Percentiles rank a stretch among this genome's conserved stretches.
Evolutionary conservation across 495 filamentous ascomycete species (phyloP).

Genomic region (Neurospora tetraspora): DNA sequence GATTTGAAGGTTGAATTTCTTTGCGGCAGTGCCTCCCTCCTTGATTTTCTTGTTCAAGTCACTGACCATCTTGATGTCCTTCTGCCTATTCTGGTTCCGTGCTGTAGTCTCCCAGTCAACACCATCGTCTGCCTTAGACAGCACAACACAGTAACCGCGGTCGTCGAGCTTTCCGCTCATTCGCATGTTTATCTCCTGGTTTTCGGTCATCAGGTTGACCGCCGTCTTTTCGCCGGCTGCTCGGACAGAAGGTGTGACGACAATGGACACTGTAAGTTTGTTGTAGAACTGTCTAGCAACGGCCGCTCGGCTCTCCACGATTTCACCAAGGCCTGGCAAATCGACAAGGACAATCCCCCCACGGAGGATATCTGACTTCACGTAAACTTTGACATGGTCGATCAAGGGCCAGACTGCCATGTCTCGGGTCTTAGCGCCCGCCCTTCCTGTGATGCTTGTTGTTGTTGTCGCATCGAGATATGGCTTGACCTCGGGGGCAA

Average conservation of each 20-base stretch:
- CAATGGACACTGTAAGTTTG: constrained; percentile 8
- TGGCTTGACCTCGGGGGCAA: constrained; percentile 5
- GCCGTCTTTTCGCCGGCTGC: constrained; percentile 16
- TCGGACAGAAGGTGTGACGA: constrained; percentile 12
- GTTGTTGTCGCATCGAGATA: constrained; percentile 10
- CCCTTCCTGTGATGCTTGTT: neutral
- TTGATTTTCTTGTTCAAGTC: neutral
- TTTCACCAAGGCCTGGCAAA: constrained; percentile 16
- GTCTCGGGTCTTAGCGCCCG: neutral
- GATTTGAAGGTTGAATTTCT: neutral
- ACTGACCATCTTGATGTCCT: neutral
- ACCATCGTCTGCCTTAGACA: constrained; percentile 16
- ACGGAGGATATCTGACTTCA: constrained; percentile 12
- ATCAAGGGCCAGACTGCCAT: constrained; percentile 17
- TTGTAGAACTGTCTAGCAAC: constrained; percentile 12
- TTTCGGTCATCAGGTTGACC: constrained; percentile 10
- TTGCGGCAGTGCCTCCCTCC: neutral
- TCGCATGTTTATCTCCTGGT: constrained; percentile 17
- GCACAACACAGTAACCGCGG: constrained; percentile 12
- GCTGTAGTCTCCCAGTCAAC: constrained; percentile 3
- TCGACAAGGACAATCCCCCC: constrained; percentile 16
- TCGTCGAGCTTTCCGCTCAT: constrained; percentile 17
- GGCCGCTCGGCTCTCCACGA: constrained; percentile 6
- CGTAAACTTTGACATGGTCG: constrained; percentile 12
- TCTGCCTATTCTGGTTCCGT: too few relatives aligned